Base-by-base conservation (phyloP, 1,139 yeast genomes). In the Taiozyma sp. region DNA sequence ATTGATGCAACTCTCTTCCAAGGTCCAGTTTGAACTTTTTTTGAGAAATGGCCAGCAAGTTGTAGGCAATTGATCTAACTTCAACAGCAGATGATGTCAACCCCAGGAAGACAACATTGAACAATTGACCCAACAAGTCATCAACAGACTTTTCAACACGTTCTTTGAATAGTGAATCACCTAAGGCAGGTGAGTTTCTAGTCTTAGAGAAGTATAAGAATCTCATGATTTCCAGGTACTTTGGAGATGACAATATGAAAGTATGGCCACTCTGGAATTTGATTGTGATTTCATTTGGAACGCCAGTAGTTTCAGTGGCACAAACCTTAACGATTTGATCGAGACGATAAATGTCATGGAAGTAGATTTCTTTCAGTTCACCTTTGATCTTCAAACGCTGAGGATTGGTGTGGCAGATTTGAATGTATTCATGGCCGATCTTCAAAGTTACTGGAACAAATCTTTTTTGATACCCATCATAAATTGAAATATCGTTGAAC, bases 361-460 rank as follows among this genome's bases (percentile, higher is more conserved):
- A 74, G 34, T 70, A 68, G 49, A 79, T 68, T 1, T 74, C 68
- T 44, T 62, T 62, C 60, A 67, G 53, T 14, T 56, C 62, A n/a
- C 67, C 69, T 11, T 63, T 62, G 14, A 73, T 50, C 50, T 71
- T 73, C n/a, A 70, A 47, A 21, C 69, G 63, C 43, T 62, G 67
- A 4, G 76, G 75, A 45, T 74, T 65, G 59, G 75, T 69, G 50
- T 69, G 60, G 22, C 67, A 55, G 3, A 88, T 67, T 60, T 86
- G 91, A 44, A 88, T 64, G 69, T 75, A 85, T 57, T 80, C 82
- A 50, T 85, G 76, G 10, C 96, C 96, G 52, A 89, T 76, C 58
- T 81, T 81, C 51, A 89, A 56, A 1, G 79, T 76, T 1, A 85
- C 85, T 0, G 87, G 83, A 16, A 73, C 68, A 53, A 75, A 75